These are phyloP conservation scores for Starmerella kuoi DNA, from an alignment of 805 yeast species.

Conservation along the genomic window DNA sequence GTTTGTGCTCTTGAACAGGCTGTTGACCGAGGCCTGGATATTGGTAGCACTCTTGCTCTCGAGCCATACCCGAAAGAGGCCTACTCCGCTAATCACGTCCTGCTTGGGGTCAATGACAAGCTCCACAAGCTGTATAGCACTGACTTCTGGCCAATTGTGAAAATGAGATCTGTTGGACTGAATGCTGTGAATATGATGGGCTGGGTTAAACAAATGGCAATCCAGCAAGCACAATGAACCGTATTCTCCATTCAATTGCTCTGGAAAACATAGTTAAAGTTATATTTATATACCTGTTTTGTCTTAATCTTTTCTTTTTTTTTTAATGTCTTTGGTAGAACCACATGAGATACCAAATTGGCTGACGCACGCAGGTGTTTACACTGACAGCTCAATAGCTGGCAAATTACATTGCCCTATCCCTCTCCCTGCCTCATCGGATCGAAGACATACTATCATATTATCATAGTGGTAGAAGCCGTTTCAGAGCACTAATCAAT, in stretches of 20 bases:
- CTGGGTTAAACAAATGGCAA: constrained; percentile 57
- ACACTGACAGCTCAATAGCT: no score
- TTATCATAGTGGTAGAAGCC: no score
- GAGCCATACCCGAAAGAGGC: constrained; percentile 82
- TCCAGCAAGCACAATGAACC: constrained; percentile 35
- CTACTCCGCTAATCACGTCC: constrained; percentile 63
- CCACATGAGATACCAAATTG: no score
- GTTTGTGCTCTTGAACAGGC: constrained; percentile 61
- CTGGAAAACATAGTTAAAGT: not conserved
- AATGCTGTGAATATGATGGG: constrained; percentile 51
- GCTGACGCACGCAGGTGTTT: no score
- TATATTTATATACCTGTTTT: not conserved
- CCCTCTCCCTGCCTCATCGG: no score
- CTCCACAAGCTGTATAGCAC: constrained; percentile 76
- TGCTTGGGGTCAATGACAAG: constrained; percentile 84
- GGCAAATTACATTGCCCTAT: no score
- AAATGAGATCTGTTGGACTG: constrained; percentile 64
- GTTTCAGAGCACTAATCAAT: no score
- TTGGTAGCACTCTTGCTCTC: constrained; percentile 66
- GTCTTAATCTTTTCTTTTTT: no score
- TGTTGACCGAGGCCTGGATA: constrained; percentile 66
- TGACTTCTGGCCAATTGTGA: constrained; percentile 60
- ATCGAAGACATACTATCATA: no score
- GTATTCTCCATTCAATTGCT: constrained; percentile 25
- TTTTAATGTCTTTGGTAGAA: no score